Evolutionary conservation across 192 early-diverging fungal species (phyloP), one percentile per base, ranked within the genome.

Genomic region (Coemansia sp.): DNA sequence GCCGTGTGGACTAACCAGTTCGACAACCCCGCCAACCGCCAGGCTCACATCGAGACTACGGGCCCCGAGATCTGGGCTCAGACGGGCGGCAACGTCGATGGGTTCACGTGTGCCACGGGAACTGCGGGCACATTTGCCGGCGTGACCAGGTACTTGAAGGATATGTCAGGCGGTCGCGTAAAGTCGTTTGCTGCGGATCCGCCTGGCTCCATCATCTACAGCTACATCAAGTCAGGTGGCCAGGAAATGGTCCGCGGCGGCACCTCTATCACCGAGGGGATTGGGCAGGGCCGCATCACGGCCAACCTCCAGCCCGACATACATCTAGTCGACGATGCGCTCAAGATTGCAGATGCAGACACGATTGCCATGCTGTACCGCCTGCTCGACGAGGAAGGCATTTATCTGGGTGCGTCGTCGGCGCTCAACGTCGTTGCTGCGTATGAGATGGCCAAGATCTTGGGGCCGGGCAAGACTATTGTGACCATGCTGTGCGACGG

Each of bases 1-100:
- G 95, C 94, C 14, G 94, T 94, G 22, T 98, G 94, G 94, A 96
- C 96, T 9, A 94, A 98, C 76, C 96, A 98, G 68, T 98, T 98
- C 68, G 96, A 98, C 73, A 97, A 96, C 78, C 84, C 77, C 11
- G 94, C 94, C 38, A 98, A 98, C 73, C 86, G 92, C 24, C 92
- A 87, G 53, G 94, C 96, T 8, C 96, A 98, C 59, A 89, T 94
- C 64, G 94, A 97, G 71, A 97, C 96, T 37, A 98, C 96, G 3
- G 96, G 95, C 0, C 96, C 96, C 1, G 96, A 98, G 74, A 97
- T 98, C 69, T 94, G 89, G 90, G 83, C 83, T 8, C 96, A 98
- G 76, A 89, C 93, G 3, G 77, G 86, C 7, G 92, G 92, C 14
- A 79, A 86, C 14, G 73, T 98, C 1, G 94, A 96, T 78, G 96